These are phyloP conservation scores for Lipomyces yamanashiensis DNA, from an alignment of 805 yeast species.

Conservation along the genomic window DNA sequence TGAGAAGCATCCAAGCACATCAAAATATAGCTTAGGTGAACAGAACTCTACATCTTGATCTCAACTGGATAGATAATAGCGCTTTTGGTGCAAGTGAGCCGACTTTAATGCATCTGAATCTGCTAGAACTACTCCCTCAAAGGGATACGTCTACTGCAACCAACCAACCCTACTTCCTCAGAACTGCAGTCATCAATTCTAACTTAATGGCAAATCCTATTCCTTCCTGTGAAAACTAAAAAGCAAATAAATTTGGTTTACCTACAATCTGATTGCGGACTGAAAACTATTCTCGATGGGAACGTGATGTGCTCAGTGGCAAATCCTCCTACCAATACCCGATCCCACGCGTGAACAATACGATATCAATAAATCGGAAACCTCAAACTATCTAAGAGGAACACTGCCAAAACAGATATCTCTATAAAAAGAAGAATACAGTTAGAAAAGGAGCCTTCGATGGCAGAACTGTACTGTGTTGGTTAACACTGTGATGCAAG, in stretches of 20 bases:
- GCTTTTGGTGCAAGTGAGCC: background rate
- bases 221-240: constrained; percentile 1
- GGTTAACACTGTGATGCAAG: background rate
- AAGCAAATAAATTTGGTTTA: background rate
- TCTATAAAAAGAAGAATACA: background rate
- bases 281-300: background rate
- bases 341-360: background rate
- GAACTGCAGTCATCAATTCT: background rate
- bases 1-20: background rate
- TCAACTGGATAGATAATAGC: background rate
- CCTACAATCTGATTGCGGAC: constrained; percentile 4
- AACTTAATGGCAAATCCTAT: background rate
- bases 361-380: background rate
- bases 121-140: background rate
- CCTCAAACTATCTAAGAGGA: constrained; percentile 1
- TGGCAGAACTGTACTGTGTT: background rate
- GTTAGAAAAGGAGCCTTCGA: background rate
- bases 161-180: background rate
- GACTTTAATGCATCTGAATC: too few species aligned
- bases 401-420: background rate
- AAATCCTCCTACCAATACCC: background rate
- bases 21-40: background rate
- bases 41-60: background rate
- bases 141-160: background rate
- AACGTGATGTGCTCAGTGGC: background rate